Evolutionary conservation across 1,139 yeast genomes (phyloP).

Genomic region (Maudiozyma humilis): DNA sequence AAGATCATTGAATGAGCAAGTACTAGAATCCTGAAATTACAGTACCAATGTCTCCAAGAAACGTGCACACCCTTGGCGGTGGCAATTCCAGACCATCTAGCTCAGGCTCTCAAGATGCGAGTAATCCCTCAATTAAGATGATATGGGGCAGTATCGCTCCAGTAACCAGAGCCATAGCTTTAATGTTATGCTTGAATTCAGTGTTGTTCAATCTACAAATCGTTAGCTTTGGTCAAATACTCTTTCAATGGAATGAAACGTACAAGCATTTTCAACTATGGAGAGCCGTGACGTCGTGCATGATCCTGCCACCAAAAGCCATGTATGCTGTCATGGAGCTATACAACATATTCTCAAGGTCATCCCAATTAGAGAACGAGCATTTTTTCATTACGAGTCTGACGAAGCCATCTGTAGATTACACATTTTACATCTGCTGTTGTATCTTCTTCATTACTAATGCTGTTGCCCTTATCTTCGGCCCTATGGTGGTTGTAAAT

Average conservation of each 20-base stretch:
- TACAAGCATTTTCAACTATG: conserved; percentile 20
- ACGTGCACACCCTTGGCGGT: conserved; percentile 9
- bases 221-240: conserved; percentile 8
- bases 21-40: neutral
- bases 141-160: conserved; percentile 18
- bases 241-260: conserved; percentile 15
- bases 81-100: conserved; percentile 1
- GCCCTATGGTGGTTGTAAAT: conserved; percentile 11
- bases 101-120: neutral
- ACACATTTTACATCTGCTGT: conserved; percentile 23
- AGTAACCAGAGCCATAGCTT: conserved; percentile 15
- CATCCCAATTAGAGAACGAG: conserved; percentile 22
- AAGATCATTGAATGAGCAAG: too few species aligned
- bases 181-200: conserved; percentile 7
- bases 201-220: conserved; percentile 3
- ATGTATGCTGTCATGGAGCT: conserved; percentile 25
- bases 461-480: conserved; percentile 13
- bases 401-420: conserved; percentile 17
- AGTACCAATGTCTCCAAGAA: conserved; percentile 8
- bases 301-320: conserved; percentile 20
- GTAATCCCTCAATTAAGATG: conserved; percentile 1
- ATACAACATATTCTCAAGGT: conserved; percentile 24
- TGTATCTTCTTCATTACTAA: conserved; percentile 15
- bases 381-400: conserved; percentile 17
- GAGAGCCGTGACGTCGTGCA: conserved; percentile 24